Conservation (phyloP, 129 eudicot species). For the Lactuca saligna region DNA sequence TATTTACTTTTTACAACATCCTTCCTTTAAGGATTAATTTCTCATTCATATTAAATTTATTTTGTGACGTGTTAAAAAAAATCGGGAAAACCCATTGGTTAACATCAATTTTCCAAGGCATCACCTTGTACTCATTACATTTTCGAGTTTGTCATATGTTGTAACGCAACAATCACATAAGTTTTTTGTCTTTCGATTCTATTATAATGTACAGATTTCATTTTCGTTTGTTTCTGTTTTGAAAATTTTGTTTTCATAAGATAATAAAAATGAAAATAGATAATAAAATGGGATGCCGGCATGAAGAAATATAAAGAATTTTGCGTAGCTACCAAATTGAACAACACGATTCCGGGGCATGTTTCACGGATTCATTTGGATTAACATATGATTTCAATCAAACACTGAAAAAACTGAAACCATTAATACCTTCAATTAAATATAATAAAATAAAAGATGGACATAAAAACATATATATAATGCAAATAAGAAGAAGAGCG, state of each 20-base stretch:
- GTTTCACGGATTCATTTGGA: constrained; percentile 25
- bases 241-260: not conserved
- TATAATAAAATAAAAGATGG: not conserved
- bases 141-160: too few species aligned
- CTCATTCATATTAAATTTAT: too few species aligned
- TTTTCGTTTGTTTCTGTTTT: not conserved
- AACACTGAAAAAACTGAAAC: not conserved
- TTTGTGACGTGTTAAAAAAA: too few species aligned
- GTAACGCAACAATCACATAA: too few species aligned
- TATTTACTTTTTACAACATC: too few species aligned
- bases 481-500: not conserved
- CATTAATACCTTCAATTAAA: not conserved
- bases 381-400: too few species aligned
- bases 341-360: constrained; percentile 28
- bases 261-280: not conserved
- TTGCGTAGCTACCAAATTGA: constrained; percentile 23
- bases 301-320: constrained; percentile 2
- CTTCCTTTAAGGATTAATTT: too few species aligned
- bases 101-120: too few species aligned
- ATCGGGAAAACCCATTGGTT: too few species aligned
- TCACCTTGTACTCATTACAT: too few species aligned
- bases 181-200: too few species aligned
- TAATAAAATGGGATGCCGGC: constrained; percentile 36
- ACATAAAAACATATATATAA: not conserved
- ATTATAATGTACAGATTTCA: too few species aligned